Percentiles rank a stretch among this genome's conserved stretches.
These are phyloP conservation scores for Austroboletus eburneus DNA, from an alignment of 768 basidiomycete genomes.

Conservation along the genomic window DNA sequence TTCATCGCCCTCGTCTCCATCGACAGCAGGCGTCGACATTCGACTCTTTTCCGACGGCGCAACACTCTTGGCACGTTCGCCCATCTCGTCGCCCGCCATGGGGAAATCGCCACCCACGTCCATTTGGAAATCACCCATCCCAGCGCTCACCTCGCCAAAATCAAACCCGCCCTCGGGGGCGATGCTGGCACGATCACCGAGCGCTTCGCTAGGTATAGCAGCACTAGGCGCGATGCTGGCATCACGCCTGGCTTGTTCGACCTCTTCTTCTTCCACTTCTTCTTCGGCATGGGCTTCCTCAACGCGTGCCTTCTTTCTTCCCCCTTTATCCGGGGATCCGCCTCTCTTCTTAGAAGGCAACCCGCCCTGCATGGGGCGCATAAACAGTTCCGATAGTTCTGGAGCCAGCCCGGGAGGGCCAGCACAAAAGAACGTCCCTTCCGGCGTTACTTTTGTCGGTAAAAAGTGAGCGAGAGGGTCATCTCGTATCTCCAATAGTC, in stretches of 20 bases:
- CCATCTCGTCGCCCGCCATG: constrained; percentile 29
- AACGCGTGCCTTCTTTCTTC: constrained; percentile 57
- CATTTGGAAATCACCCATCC: constrained; percentile 69
- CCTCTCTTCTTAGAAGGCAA: constrained; percentile 57
- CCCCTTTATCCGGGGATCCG: constrained; percentile 50
- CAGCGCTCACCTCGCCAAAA: constrained; percentile 52
- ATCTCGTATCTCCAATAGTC: constrained; percentile 78
- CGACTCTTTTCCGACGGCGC: constrained; percentile 56
- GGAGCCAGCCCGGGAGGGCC: constrained; percentile 82
- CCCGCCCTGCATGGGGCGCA: constrained; percentile 61
- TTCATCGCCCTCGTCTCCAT: constrained; percentile 60
- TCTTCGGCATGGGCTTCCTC: constrained; percentile 43
- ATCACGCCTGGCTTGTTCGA: constrained; percentile 69
- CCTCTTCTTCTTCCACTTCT: constrained; percentile 56
- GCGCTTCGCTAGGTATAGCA: constrained; percentile 50
- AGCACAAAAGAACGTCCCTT: constrained; percentile 75
- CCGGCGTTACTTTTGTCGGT: constrained; percentile 68
- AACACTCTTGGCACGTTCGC: constrained; percentile 44
- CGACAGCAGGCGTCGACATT: constrained; percentile 63
- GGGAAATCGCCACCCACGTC: constrained; percentile 50
- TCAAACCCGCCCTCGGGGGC: constrained; percentile 57
- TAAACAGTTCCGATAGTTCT: constrained; percentile 80
- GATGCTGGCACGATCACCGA: constrained; percentile 50
- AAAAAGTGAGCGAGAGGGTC: constrained; percentile 85
- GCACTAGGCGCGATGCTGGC: constrained; percentile 59